Conservation (phyloP, 495 filamentous ascomycete genomes). For the Hypoxylon lienhwacheense region DNA sequence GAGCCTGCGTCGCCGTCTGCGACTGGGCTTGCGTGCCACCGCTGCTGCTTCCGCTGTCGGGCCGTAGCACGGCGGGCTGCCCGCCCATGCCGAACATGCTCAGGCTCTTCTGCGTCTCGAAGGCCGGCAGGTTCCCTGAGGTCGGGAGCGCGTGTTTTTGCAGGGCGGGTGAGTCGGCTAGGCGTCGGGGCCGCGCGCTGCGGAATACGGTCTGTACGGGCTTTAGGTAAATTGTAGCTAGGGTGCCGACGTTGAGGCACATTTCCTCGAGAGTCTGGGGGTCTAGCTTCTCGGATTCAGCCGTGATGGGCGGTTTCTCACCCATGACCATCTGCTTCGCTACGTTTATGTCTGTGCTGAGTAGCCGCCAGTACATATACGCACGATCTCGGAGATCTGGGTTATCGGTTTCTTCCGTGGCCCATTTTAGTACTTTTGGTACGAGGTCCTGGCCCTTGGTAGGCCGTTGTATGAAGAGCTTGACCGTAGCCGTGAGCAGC, state of each 20-base stretch:
- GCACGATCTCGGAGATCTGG: slow-evolving; percentile 93
- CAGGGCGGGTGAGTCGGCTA: slow-evolving; percentile 80
- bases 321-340: slow-evolving; percentile 94
- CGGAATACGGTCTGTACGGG: slow-evolving; percentile 98
- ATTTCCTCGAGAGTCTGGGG: slow-evolving; percentile 92
- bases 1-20: too few relatives aligned
- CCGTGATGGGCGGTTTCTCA: slow-evolving; percentile 93
- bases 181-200: slow-evolving; percentile 73
- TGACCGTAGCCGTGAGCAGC: slow-evolving; percentile 93
- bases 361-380: slow-evolving; percentile 98
- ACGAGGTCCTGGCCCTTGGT: slow-evolving; percentile 94
- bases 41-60: slow-evolving; percentile 41
- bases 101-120: slow-evolving; percentile 56
- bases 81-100: slow-evolving; percentile 55
- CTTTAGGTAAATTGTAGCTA: slow-evolving; percentile 96
- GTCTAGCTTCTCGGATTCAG: slow-evolving; percentile 93
- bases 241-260: slow-evolving; percentile 92
- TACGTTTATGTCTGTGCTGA: slow-evolving; percentile 87
- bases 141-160: slow-evolving; percentile 65
- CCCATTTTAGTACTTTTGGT: slow-evolving; percentile 96
- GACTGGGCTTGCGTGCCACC: too few relatives aligned
- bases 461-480: slow-evolving; percentile 95
- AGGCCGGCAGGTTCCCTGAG: slow-evolving; percentile 46
- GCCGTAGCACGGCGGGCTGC: slow-evolving; percentile 46
- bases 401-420: slow-evolving; percentile 98